Conservation (phyloP, 805 yeast species). For the Barnettozyma wickerhamii region DNA sequence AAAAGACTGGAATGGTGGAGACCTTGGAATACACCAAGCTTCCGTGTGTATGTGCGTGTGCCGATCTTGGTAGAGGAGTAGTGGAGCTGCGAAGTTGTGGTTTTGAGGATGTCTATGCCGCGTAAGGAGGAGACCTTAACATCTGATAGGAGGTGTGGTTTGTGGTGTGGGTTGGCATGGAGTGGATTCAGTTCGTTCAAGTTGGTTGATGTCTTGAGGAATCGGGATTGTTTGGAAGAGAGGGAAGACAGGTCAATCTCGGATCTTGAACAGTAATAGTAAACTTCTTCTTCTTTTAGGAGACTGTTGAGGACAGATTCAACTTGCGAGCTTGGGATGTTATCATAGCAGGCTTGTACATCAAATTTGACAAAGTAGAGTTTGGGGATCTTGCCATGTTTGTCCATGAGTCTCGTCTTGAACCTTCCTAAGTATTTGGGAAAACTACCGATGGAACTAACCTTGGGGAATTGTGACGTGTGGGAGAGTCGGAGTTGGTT, state of each 20-base stretch:
- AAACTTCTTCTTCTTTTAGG: conserved; percentile 22
- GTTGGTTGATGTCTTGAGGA: background rate
- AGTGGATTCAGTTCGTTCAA: background rate
- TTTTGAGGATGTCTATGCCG: conserved; percentile 39
- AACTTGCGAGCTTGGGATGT: conserved; percentile 47
- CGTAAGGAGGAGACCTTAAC: conserved; percentile 26
- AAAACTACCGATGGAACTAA: conserved; percentile 44
- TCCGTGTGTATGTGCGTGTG: conserved; percentile 40
- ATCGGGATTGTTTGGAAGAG: conserved; percentile 30
- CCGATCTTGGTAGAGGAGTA: conserved; percentile 41
- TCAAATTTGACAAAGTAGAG: conserved; percentile 67
- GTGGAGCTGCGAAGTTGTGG: conserved; percentile 50
- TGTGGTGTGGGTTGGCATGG: background rate
- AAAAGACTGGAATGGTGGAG: conserved; percentile 68
- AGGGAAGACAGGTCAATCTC: conserved; percentile 20
- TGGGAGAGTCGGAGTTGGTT: conserved; percentile 29
- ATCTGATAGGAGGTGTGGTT: conserved; percentile 1
- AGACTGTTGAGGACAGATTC: conserved; percentile 30
- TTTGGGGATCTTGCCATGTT: conserved; percentile 28
- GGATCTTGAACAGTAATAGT: conserved; percentile 6
- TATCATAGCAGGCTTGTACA: conserved; percentile 72
- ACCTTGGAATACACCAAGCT: conserved; percentile 81
- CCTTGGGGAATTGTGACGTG: conserved; percentile 27
- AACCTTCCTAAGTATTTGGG: conserved; percentile 35
- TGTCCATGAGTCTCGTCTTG: conserved; percentile 24